phyloP scores from a whole-genome alignment of 108 stramenopile genomes.

The Skeletonema menzelii region DNA sequence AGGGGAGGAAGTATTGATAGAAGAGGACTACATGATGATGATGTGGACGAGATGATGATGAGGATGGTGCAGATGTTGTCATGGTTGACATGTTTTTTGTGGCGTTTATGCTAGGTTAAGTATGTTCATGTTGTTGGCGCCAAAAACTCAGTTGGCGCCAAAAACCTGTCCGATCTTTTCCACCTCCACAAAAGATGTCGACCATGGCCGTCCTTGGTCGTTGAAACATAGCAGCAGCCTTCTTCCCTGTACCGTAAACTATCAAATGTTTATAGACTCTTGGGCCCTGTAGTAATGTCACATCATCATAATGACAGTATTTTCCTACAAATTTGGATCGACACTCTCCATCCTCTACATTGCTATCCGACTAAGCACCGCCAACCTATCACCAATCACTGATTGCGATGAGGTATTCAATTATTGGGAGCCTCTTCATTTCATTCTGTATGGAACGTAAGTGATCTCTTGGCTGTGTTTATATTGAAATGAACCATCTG shows the following conservation, averaged over 20 bases:
- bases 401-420: slow-evolving; percentile 99
- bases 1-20: slow-evolving; percentile 72
- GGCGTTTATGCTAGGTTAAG: no score
- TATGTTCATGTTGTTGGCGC: no score
- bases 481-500: not conserved
- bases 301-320: not conserved
- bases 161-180: slow-evolving; percentile 23
- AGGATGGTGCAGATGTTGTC: slow-evolving; percentile 16
- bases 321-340: slow-evolving; percentile 14
- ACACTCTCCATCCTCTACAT: slow-evolving; percentile 47
- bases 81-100: slow-evolving; percentile 41
- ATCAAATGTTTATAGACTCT: slow-evolving; percentile 6
- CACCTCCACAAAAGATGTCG: not conserved
- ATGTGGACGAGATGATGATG: slow-evolving; percentile 1
- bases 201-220: no score
- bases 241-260: slow-evolving; percentile 19
- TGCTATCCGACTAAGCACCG: slow-evolving; percentile 52
- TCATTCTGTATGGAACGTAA: slow-evolving; percentile 73
- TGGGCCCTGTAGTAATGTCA: not conserved
- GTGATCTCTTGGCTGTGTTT: not conserved
- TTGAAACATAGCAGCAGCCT: slow-evolving; percentile 1
- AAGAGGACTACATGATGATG: slow-evolving; percentile 56
- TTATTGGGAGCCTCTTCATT: slow-evolving; percentile 99
- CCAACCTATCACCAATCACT: slow-evolving; percentile 83
- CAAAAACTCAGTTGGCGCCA: slow-evolving; percentile 13